Evolutionary conservation across 768 basidiomycete species (phyloP).

Genomic region (Hortiboletus campestris): DNA sequence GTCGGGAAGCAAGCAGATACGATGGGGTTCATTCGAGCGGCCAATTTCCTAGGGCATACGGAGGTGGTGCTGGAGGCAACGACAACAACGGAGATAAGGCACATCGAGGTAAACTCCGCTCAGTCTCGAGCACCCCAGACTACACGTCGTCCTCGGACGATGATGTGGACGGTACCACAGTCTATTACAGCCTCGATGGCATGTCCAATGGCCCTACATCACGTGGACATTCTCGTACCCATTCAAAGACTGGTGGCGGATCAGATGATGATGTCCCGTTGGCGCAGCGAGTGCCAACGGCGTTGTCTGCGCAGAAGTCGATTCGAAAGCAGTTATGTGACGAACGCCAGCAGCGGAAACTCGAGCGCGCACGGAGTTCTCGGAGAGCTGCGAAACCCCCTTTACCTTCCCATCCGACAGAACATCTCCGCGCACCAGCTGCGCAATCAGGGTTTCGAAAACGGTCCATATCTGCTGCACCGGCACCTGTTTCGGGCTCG

Average conservation of each 20-base stretch:
- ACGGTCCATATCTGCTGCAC: constrained; percentile 31
- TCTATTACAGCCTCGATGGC: constrained; percentile 45
- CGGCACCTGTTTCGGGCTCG: constrained; percentile 12
- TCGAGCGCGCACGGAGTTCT: constrained; percentile 41
- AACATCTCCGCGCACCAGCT: constrained; percentile 29
- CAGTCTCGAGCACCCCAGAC: constrained; percentile 35
- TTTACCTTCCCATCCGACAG: constrained; percentile 14
- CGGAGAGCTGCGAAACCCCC: constrained; percentile 20
- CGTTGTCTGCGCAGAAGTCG: constrained; percentile 76
- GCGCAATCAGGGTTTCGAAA: constrained; percentile 38
- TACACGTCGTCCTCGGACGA: constrained; percentile 43
- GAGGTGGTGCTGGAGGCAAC: constrained; percentile 40
- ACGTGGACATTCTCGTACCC: constrained; percentile 20
- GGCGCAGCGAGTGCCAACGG: constrained; percentile 79
- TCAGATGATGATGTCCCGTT: constrained; percentile 83
- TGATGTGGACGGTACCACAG: constrained; percentile 40
- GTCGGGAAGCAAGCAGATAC: constrained; percentile 7
- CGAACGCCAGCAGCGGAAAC: constrained; percentile 58
- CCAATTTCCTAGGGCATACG: constrained; percentile 18
- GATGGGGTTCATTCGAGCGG: constrained; percentile 19
- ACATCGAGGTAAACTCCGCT: constrained; percentile 26
- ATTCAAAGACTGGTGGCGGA: constrained; percentile 26
- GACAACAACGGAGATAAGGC: constrained; percentile 37
- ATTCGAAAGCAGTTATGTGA: constrained; percentile 71
- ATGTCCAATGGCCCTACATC: constrained; percentile 27